Evolutionary conservation across 352 stramenopile species (phyloP), one percentile per base, ranked within the genome.

Genomic region (Elongisporangium senticosum): DNA sequence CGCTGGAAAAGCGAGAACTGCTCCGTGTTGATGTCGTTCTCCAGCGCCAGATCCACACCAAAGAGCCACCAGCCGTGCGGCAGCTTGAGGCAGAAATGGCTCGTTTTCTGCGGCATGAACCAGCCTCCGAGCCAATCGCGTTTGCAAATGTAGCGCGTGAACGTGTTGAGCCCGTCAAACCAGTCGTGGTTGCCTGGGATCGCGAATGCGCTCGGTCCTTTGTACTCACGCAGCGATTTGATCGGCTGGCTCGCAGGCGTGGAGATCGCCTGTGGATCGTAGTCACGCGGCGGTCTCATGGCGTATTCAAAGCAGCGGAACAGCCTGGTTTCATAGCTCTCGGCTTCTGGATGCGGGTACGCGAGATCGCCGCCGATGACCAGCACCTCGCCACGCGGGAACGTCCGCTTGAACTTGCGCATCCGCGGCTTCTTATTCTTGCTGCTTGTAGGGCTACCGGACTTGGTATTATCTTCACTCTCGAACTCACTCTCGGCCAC

Each of bases 271-370:
- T 71, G 75, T n/a, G 87, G 87, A 28, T 96, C 83, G 55, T 96
- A 98, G 3, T 69, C 76, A 24, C 67, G 26, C 14, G 91, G 93
- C 0, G 91, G 88, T 61, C 91, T 93, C 86, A 98, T 96, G 7
- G 91, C 93, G 69, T 98, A 96, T 68, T 98, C 93, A 66, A 97
- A 98, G 24, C 84, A 89, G 13, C 88, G 77, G 71, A 95, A 98
- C 48, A 97, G 75, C 13, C 93, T 75, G 49, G 79, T 91, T 68
- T 97, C 91, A 58, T 97, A 98, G 55, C 73, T 95, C 24, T 92
- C 79, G 15, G 72, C 71, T 26, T 90, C 84, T 2, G 93, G 91
- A 50, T 96, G 89, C 4, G 90, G 93, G 58, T 98, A 98, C 7
- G 93, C 93, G 20, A 98, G 77, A 65, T 98, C 93, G 14, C 93